These are phyloP conservation scores for Penicillium sp. DNA, from an alignment of 2,329 filamentous ascomycete species.

Conservation along the genomic window DNA sequence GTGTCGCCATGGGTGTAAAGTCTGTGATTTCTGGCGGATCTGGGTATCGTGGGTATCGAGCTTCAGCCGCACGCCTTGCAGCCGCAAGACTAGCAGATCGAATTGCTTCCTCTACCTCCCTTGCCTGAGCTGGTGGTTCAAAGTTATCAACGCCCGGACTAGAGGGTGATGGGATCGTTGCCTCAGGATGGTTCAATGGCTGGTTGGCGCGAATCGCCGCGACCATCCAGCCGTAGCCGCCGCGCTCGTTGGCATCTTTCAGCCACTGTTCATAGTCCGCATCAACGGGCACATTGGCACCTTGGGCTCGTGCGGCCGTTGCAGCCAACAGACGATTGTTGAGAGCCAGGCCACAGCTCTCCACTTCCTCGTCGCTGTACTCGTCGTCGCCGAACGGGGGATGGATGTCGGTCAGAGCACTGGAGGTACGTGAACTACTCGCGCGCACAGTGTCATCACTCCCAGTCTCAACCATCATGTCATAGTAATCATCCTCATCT, in stretches of 20 bases:
- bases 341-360: slow-evolving; percentile 58
- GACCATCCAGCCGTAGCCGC: slow-evolving; percentile 50
- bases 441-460: slow-evolving; percentile 35
- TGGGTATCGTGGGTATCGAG: neutral
- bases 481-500: slow-evolving; percentile 33
- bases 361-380: slow-evolving; percentile 54
- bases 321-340: slow-evolving; percentile 60
- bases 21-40: neutral
- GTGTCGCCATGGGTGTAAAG: neutral
- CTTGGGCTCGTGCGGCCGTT: slow-evolving; percentile 59
- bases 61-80: neutral
- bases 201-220: slow-evolving; percentile 47
- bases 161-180: slow-evolving; percentile 25
- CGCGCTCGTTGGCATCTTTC: slow-evolving; percentile 62
- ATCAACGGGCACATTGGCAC: slow-evolving; percentile 52
- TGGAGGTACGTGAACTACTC: slow-evolving; percentile 28
- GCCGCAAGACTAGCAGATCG: neutral
- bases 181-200: slow-evolving; percentile 41
- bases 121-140: neutral
- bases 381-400: slow-evolving; percentile 47
- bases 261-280: slow-evolving; percentile 64
- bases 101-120: neutral
- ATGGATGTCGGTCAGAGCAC: slow-evolving; percentile 34
- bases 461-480: slow-evolving; percentile 31
- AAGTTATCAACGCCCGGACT: slow-evolving; percentile 25